Evolutionary conservation across 2,329 filamentous ascomycete species (phyloP), one percentile per base, ranked within the genome.

Genomic region (Macrophomina tecta): DNA sequence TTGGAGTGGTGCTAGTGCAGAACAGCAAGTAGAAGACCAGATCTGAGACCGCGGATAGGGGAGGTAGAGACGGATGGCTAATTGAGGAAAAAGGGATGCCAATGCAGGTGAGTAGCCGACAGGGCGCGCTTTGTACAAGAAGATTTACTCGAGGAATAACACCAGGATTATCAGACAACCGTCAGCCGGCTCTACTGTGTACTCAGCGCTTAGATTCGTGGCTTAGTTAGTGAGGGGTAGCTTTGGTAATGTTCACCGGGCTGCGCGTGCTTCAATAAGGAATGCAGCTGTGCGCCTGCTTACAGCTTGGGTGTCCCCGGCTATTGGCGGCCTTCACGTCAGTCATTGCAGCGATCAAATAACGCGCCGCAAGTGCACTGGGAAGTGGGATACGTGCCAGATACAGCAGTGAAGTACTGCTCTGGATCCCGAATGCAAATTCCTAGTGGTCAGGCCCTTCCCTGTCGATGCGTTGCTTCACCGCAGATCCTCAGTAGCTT

Each of bases 251-350:
- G 58, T 30, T 49, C 45, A 18, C 56, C 34, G 28, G n/a, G 42
- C 40, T 34, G 56, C 23, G 55, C 55, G 56, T 61, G 56, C 56
- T 61, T 38, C 52, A 56, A 14, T 28, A 9, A 56, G 52, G 34
- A 40, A 40, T 38, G 52, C 34, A 28, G 12, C 18, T 16, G 48
- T 14, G 11, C 18, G 16, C 48, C 48, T 51, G 18, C 48, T 9
- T 30, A 9, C 18, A 32, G 48, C 48, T 18, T n/a, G 8, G 23
- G 18, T 23, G 48, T 14, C 45, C 58, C 42, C 58, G 58, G 58
- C 58, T 62, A 62, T 36, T 7, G 16, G 58, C 58, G 58, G 58
- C n/a, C 58, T 62, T 23, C 49, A 49, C 56, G 56, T 60, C 40
- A 48, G 40, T 34, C 23, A 30, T 23, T 34, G 56, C 40, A 40